Evolutionary conservation across 257 asterid genomes (phyloP).

Genomic region (Solanum sitiens): DNA sequence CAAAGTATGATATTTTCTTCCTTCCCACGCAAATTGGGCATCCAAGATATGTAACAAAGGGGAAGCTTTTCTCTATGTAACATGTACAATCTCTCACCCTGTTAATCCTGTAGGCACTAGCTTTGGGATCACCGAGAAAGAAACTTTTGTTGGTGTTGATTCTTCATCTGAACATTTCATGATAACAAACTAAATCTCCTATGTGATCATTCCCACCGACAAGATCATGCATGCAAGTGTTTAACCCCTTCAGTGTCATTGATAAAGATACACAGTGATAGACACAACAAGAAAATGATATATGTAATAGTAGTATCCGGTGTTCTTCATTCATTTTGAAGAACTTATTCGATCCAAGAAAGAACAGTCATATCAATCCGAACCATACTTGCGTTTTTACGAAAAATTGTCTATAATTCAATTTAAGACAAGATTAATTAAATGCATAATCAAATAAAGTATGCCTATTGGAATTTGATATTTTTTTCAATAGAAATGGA

Average conservation of each 20-base stretch:
- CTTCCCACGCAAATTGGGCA: neutral
- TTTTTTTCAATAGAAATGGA: neutral
- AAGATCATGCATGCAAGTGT: neutral
- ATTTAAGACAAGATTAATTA: neutral
- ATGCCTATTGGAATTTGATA: neutral
- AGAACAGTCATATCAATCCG: neutral
- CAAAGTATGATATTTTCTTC: neutral
- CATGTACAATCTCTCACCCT: neutral
- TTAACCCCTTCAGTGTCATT: neutral
- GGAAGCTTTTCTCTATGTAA: neutral
- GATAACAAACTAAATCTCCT: neutral
- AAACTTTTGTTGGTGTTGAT: neutral
- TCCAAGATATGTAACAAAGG: neutral
- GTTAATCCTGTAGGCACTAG: neutral
- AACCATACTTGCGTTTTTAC: neutral
- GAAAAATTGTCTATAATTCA: neutral
- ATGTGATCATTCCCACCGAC: neutral
- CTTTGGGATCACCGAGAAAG: neutral
- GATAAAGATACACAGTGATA: neutral
- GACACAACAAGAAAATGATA: neutral
- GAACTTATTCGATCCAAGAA: neutral
- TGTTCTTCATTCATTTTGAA: neutral
- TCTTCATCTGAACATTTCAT: neutral
- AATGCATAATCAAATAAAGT: neutral
- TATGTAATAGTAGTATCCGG: neutral